Base-by-base conservation (phyloP, 352 stramenopile species). In the Globisporangium rhizosaccharum region DNA sequence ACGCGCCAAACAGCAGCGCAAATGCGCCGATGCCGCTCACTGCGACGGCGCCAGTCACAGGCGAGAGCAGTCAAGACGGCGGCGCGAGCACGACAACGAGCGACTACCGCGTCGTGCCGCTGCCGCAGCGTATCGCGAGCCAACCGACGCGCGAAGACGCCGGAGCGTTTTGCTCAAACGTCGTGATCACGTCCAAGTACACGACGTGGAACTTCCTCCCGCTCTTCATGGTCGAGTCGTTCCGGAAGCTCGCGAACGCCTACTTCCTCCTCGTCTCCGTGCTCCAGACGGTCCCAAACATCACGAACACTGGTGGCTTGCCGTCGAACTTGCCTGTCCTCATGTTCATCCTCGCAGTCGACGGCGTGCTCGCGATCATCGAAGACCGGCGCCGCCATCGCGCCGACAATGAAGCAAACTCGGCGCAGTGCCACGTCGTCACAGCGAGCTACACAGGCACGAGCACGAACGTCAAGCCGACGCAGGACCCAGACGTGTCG, bases 171-270 rank as follows among this genome's bases (percentile, higher is more conserved):
- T 87, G 76, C 65, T 80, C 78, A 18, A 97, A 97, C 59, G 72
- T 92, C 36, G 84, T 97, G 17, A 90, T 90, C 57, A 97, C 91
- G 50, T 94, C 87, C 67, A 97, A 96, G 74, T 97, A 96, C 75
- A 94, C 88, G 60, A 65, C 68, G 18, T 94, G 76, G 68, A 95
- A 84, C 63, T 97, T 97, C 58, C 46, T 97, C 36, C 90, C 90
- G 47, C 74, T 86, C 6, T 97, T 97, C 48, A 75, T 97, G 51
- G 67, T 90, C 63, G 88, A 97, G 61, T 83, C 70, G 10, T 94
- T 94, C 66, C 67, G 70, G 20, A 92, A 88, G 58, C 70, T 97
- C 50, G 92, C 92, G 48, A 98, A 98, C 61, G 80, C 90, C 23
- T 98, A 98, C 65, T 98, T 98, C 56, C 63, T 98, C 10, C 69